Base-by-base conservation (phyloP, 164 flowering plant species). In the Magnolia changhungtana region DNA sequence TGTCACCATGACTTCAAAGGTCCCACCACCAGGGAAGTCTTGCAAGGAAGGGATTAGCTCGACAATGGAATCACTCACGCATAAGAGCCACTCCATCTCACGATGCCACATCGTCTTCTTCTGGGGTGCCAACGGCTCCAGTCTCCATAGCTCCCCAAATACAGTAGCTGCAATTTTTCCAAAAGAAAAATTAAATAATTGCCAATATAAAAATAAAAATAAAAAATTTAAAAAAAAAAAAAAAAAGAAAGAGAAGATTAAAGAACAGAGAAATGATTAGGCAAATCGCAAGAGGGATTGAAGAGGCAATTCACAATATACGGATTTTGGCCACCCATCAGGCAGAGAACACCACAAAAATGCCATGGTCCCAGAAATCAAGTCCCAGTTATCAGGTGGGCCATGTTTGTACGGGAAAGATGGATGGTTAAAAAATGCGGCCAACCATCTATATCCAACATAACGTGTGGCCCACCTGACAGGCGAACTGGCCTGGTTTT, bases 41-140 rank as follows among this genome's bases (percentile, higher is more conserved):
- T 93, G 98, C 21, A 78, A 50, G 0, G 92, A 84, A 20, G 98
- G 98, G 4, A 86, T 76, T 7, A 93, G 84, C 79, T 93, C 97
- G 1, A 93, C 94, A 49, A 93, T 92, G 16, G 86, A 87, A 79
- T 93, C 90, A 50, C 92, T 87, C 16, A 90, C 93, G 52, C 85
- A 85, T 50, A 94, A 76, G 7, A 94, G 84, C 91, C 95, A 92
- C 11, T 89, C 91, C 93, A 94, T 92, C 77, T 94, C 98, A 69
- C 95, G 79, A 4, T 75, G 76, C 98, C 98, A 94, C 89, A 86
- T 89, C 10, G 83, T 67, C 81, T 85, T 92, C 86, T 85, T 94
- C 78, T 81, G 87, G 3, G 85, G 78, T 0, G 90, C 82, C 83
- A 94, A 72, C 1, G 98, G 97, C 78, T 92, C 95, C 71, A 94